Evolutionary conservation across 2,329 filamentous ascomycete species (phyloP), one percentile per base, ranked within the genome.

Genomic region (Penicillium sp.): DNA sequence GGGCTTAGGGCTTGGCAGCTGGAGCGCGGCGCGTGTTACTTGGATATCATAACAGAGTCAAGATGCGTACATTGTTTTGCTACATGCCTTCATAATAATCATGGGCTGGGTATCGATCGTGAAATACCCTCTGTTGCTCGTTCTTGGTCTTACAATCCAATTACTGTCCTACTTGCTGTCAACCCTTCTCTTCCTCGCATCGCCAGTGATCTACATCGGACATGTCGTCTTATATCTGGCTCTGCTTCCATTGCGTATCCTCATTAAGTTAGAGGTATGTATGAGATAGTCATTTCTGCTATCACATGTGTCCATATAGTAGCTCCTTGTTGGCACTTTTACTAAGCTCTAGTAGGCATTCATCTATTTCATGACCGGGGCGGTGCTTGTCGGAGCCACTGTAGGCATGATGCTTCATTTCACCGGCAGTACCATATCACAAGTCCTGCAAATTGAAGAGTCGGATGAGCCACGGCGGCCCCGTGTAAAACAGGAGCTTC

Each of bases 311-410:
- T 35, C 2, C 10, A 24, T 32, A 32, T 22, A 3, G 24, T 46
- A 24, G 35, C 15, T 19, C 7, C 3, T 40, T 29, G 19, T 9
- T 39, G 19, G 28, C 31, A 24, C 19, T 32, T 24, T 32, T 24
- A 40, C 43, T 45, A 26, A 54, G 38, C 34, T 39, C 31, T 35
- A 6, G 13, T 9, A 55, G 57, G 52, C 51, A 28, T 56, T 62
- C 24, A 47, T 58, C 15, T 54, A 51, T 44, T 56, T 60, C 32
- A 49, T 53, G 35, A 51, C 53, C 9, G 77, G 82, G 22, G 87
- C 86, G 7, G 76, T 79, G 29, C 67, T 86, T 17, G 74, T 88
- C 45, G 87, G 87, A n/a, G 69, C 83, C 45, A 44, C 80, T 10
- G 72, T 82, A 26, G 87, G 85, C 45, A 66, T 82, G 44, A 56